Conservation (phyloP, 208 protist species). For the Leishmania tarentolae region DNA sequence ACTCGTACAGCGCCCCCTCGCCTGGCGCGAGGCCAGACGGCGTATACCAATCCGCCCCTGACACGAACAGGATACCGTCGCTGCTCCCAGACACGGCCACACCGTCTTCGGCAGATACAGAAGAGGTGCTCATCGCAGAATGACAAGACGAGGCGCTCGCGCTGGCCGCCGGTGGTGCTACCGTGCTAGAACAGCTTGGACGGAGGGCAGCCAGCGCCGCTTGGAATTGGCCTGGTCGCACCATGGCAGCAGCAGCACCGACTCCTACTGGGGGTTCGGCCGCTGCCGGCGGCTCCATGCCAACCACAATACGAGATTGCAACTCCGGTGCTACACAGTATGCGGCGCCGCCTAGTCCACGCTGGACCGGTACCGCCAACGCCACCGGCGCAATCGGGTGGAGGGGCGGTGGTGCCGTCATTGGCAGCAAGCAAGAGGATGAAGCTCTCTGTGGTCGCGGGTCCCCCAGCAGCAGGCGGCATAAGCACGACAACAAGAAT, state of each 20-base stretch:
- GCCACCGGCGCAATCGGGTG: conserved; percentile 5
- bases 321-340: conserved; percentile 26
- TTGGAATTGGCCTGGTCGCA: conserved; percentile 22
- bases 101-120: neutral
- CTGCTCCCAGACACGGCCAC: neutral
- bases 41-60: conserved; percentile 29
- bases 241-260: neutral
- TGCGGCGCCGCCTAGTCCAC: conserved; percentile 24
- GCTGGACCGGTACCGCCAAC: neutral
- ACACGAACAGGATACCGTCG: neutral
- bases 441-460: neutral
- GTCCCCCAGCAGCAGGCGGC: conserved; percentile 14
- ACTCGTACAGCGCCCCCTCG: conserved; percentile 32
- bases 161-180: conserved; percentile 1
- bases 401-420: conserved; percentile 17
- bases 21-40: conserved; percentile 23
- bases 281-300: neutral
- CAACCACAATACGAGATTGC: conserved; percentile 30
- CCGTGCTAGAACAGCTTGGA: conserved; percentile 14
- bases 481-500: conserved; percentile 12
- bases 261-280: neutral
- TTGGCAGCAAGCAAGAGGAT: neutral
- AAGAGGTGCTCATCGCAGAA: conserved; percentile 6
- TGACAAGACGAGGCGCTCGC: conserved; percentile 14
- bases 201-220: conserved; percentile 31